A percentile compares a stretch with the other conserved stretches of the same genome.
phyloP scores from a whole-genome alignment of 1,139 yeast genomes.

The Insectozyma bohioensis region DNA sequence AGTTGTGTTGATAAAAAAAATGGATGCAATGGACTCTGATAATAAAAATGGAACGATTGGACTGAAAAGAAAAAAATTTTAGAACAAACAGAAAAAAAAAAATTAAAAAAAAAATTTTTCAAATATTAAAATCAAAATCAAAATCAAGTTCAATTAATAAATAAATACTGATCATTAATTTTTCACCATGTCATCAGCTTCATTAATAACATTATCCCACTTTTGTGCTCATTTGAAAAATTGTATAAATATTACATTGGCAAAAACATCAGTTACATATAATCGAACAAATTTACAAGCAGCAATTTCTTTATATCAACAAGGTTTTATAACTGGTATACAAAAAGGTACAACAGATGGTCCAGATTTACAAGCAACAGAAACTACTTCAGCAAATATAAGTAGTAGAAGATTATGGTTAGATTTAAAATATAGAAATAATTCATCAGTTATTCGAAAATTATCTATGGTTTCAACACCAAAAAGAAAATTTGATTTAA shows the following conservation, averaged over 20 bases:
- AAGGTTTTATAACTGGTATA: conserved; percentile 83
- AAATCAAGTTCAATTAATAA: no score
- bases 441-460: conserved; percentile 70
- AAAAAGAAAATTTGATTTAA: conserved; percentile 68
- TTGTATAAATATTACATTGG: conserved; percentile 71
- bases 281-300: conserved; percentile 80
- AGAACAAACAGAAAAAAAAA: no score
- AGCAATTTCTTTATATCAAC: conserved; percentile 81
- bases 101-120: no score
- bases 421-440: conserved; percentile 83
- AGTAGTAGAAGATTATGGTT: conserved; percentile 89
- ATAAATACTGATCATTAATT: no score
- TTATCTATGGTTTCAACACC: conserved; percentile 83
- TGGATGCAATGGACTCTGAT: no score
- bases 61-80: no score
- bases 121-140: no score
- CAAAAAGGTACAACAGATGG: conserved; percentile 90
- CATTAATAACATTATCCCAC: conserved; percentile 80
- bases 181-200: conserved; percentile 50
- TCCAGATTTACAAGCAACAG: conserved; percentile 74
- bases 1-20: no score
- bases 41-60: no score
- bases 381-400: conserved; percentile 85
- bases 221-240: conserved; percentile 89
- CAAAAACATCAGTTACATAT: conserved; percentile 82